Percentiles rank a stretch among this genome's conserved stretches.
Conservation (phyloP, 345 rosid genomes). For the Citrus hindsii region DNA sequence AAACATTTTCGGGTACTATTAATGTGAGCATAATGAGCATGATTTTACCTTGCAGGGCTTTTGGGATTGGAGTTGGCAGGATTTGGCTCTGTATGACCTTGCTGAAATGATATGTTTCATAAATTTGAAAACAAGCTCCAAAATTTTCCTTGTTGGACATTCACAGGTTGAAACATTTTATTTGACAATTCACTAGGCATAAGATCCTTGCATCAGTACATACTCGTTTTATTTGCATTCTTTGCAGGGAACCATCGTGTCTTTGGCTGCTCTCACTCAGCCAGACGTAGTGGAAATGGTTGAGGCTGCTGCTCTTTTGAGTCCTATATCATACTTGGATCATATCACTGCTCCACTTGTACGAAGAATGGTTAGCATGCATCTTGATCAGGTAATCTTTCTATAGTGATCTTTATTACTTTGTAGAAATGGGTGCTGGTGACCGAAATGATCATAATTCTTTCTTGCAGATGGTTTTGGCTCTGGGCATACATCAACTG, state of each 20-base stretch:
- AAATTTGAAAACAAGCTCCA: slow-evolving; percentile 50
- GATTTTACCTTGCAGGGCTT: slow-evolving; percentile 53
- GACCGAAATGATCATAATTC: slow-evolving; percentile 15
- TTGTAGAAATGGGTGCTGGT: slow-evolving; percentile 15
- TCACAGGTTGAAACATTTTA: slow-evolving; percentile 62
- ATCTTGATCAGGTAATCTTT: slow-evolving; percentile 78
- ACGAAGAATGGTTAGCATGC: slow-evolving; percentile 74
- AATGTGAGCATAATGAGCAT: neutral
- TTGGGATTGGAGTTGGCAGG: slow-evolving; percentile 99
- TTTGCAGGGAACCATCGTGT: slow-evolving; percentile 82
- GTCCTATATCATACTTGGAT: slow-evolving; percentile 84
- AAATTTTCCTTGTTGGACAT: slow-evolving; percentile 82
- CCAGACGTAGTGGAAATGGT: slow-evolving; percentile 68
- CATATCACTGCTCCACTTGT: slow-evolving; percentile 83
- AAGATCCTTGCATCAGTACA: neutral
- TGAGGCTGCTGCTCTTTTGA: slow-evolving; percentile 89
- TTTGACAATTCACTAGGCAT: neutral
- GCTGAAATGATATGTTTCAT: slow-evolving; percentile 62
- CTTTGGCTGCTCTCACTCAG: slow-evolving; percentile 84
- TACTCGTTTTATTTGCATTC: slow-evolving; percentile 10
- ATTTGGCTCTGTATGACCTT: slow-evolving; percentile 74
- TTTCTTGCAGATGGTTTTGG: slow-evolving; percentile 57
- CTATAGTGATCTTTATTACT: slow-evolving; percentile 11
- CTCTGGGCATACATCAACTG: slow-evolving; percentile 81
- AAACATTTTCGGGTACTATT: neutral